A percentile compares a stretch with the other conserved stretches of the same genome.
Conservation (phyloP, 179 eudicot species). For the Amaranthus tricolor region DNA sequence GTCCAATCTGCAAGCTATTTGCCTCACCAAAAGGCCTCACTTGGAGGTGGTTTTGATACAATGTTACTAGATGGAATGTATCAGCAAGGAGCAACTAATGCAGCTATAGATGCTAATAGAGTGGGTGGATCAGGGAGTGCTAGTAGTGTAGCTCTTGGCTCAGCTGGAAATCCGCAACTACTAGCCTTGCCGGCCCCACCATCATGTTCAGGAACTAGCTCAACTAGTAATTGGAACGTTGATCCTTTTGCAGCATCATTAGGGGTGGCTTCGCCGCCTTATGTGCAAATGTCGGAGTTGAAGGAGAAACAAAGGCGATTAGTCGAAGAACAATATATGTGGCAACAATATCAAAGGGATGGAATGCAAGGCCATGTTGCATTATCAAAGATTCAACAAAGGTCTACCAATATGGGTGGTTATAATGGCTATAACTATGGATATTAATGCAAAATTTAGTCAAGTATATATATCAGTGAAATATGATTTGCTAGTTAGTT, state of each 20-base stretch:
- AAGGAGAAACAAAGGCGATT: constrained; percentile 71
- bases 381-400: constrained; percentile 20
- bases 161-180: constrained; percentile 54
- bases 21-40: constrained; percentile 50
- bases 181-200: constrained; percentile 78
- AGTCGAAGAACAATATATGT: constrained; percentile 74
- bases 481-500: no score
- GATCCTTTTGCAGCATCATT: constrained; percentile 81
- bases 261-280: constrained; percentile 67
- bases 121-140: constrained; percentile 65
- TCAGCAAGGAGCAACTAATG: constrained; percentile 45
- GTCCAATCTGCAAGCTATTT: constrained; percentile 68
- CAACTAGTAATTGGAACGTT: background rate
- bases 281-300: constrained; percentile 88
- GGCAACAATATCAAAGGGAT: constrained; percentile 72
- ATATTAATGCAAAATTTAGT: background rate
- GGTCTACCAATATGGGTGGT: constrained; percentile 25
- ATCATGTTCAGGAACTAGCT: constrained; percentile 10
- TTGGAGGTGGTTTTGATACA: constrained; percentile 67
- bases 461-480: background rate
- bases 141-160: constrained; percentile 73
- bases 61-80: constrained; percentile 80
- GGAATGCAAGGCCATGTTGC: constrained; percentile 66
- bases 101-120: constrained; percentile 38
- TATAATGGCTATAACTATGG: constrained; percentile 22